phyloP scores from a whole-genome alignment of 257 asterid species.

The Fraxinus anomala region DNA sequence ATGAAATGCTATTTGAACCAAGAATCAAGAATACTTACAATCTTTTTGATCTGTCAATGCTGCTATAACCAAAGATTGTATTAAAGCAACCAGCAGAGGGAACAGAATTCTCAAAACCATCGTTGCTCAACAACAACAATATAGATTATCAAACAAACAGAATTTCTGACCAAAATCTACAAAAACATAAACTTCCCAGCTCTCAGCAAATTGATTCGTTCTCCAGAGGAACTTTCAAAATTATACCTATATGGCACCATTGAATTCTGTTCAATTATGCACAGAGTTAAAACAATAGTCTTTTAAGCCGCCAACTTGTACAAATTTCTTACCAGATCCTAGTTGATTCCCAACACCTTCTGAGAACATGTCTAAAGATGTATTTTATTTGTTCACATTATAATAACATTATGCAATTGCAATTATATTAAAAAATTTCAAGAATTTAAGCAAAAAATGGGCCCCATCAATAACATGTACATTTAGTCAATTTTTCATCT shows the following conservation, averaged over 20 bases:
- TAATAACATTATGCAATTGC: background rate
- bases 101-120: conserved; percentile 43
- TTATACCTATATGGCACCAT: background rate
- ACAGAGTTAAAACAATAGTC: background rate
- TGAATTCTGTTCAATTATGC: too few relatives aligned
- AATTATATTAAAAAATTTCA: background rate
- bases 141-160: conserved; percentile 11
- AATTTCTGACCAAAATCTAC: conserved; percentile 3
- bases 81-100: conserved; percentile 37
- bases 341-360: background rate
- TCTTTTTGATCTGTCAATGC: conserved; percentile 53
- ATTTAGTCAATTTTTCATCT: background rate
- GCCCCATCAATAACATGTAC: background rate
- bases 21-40: conserved; percentile 42
- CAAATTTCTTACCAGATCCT: conserved; percentile 2
- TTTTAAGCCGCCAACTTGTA: background rate
- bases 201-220: background rate
- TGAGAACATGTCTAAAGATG: background rate
- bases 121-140: conserved; percentile 17
- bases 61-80: conserved; percentile 37
- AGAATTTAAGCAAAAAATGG: background rate
- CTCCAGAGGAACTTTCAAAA: background rate
- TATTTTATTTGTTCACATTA: background rate
- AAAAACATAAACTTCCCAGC: background rate
- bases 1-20: background rate